phyloP scores from a whole-genome alignment of 805 yeast genomes.

The Lachancea sp. region DNA sequence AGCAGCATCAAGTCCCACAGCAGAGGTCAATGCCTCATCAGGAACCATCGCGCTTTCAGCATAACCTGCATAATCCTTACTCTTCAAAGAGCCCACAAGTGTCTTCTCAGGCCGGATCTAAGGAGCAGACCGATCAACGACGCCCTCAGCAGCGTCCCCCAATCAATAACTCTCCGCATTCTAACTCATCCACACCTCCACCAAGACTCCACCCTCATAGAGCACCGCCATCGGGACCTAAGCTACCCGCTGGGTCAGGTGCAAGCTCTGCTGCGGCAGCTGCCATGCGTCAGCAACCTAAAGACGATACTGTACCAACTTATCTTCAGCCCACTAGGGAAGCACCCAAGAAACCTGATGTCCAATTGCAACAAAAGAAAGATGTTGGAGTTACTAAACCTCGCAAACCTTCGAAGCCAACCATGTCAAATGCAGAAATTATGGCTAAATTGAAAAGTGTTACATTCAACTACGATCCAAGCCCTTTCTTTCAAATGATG shows the following conservation, averaged over 20 bases:
- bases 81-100: constrained; percentile 8
- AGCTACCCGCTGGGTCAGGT: constrained; percentile 15
- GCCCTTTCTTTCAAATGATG: constrained; percentile 66
- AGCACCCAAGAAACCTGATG: constrained; percentile 27
- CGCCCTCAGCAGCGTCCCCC: constrained; percentile 20
- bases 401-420: constrained; percentile 47
- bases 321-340: constrained; percentile 24
- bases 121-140: constrained; percentile 5
- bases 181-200: constrained; percentile 13
- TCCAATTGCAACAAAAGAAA: constrained; percentile 13
- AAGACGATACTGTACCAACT: constrained; percentile 7
- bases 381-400: constrained; percentile 32
- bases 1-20: constrained; percentile 6
- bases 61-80: constrained; percentile 9
- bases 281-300: constrained; percentile 15
- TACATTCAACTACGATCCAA: constrained; percentile 81
- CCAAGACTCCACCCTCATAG: constrained; percentile 20
- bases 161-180: constrained; percentile 1
- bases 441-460: constrained; percentile 76
- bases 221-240: constrained; percentile 3
- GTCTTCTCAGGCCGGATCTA: constrained; percentile 8
- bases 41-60: constrained; percentile 4
- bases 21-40: constrained; percentile 9
- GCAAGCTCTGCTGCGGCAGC: constrained; percentile 14
- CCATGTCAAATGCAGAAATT: constrained; percentile 81